phyloP scores from a whole-genome alignment of 148 eudicot species.

The Simmondsia chinensis region DNA sequence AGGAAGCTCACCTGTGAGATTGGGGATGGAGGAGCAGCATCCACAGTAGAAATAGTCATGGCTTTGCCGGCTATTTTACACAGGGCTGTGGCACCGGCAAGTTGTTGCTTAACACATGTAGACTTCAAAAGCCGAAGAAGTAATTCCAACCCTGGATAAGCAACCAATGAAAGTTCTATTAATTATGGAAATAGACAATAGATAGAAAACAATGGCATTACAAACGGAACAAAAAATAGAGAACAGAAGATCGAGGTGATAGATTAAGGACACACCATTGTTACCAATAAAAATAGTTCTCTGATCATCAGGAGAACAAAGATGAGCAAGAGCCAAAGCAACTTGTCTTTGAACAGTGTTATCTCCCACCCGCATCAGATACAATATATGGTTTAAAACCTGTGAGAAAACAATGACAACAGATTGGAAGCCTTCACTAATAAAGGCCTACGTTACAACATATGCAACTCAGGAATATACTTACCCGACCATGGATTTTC shows the following conservation, averaged over 20 bases:
- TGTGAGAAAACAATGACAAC: slow-evolving; percentile 8
- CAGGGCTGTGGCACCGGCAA: slow-evolving; percentile 55
- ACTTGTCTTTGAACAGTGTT: slow-evolving; percentile 57
- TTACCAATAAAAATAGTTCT: slow-evolving; percentile 53
- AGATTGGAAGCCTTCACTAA: not conserved
- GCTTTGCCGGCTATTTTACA: slow-evolving; percentile 62
- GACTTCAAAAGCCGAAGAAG: slow-evolving; percentile 70
- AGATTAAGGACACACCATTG: slow-evolving; percentile 32
- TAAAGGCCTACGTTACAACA: not conserved
- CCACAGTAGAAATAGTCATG: slow-evolving; percentile 40
- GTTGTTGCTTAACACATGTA: slow-evolving; percentile 41
- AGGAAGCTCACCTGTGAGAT: slow-evolving; percentile 42
- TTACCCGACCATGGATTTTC: slow-evolving; percentile 82
- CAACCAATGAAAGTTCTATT: not conserved
- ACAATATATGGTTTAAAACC: slow-evolving; percentile 68
- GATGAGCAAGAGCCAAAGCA: slow-evolving; percentile 89
- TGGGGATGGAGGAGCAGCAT: slow-evolving; percentile 80
- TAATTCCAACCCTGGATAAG: slow-evolving; percentile 38
- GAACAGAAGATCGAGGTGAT: not conserved
- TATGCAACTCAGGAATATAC: slow-evolving; percentile 12
- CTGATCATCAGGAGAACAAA: slow-evolving; percentile 77
- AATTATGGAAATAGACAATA: not conserved
- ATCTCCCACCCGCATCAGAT: slow-evolving; percentile 73
- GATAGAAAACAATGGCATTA: not conserved
- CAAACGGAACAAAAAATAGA: not conserved